A percentile compares a stretch with the other conserved stretches of the same genome.
Conservation (phyloP, 192 early-diverging fungal genomes). For the Coemansia guatemalensis region DNA sequence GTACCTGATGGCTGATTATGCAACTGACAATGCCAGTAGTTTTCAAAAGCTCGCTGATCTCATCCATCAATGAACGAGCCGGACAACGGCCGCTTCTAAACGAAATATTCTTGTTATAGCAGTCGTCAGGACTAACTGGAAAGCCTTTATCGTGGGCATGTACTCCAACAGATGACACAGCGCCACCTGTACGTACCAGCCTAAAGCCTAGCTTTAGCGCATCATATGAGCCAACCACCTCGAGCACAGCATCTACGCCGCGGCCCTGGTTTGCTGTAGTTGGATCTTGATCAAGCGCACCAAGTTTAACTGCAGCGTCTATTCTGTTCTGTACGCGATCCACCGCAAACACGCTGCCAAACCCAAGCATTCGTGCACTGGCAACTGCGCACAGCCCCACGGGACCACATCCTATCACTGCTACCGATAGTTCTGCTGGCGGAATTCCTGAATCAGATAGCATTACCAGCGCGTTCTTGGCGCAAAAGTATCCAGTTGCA, state of each 20-base stretch:
- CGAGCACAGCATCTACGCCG: slow-evolving; percentile 54
- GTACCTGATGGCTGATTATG: slow-evolving; percentile 51
- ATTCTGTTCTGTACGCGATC: slow-evolving; percentile 49
- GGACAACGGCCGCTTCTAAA: slow-evolving; percentile 58
- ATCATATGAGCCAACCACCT: slow-evolving; percentile 54
- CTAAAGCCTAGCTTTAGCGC: slow-evolving; percentile 51
- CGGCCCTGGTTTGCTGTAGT: slow-evolving; percentile 30
- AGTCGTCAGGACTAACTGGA: slow-evolving; percentile 55
- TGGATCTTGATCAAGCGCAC: slow-evolving; percentile 25
- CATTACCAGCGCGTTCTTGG: slow-evolving; percentile 48
- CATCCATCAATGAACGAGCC: slow-evolving; percentile 47
- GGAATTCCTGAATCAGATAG: slow-evolving; percentile 20
- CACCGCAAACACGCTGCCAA: slow-evolving; percentile 42
- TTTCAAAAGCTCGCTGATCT: slow-evolving; percentile 27
- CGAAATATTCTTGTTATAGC: slow-evolving; percentile 60
- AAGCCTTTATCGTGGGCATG: slow-evolving; percentile 52
- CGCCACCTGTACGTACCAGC: slow-evolving; percentile 54
- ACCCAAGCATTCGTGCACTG: slow-evolving; percentile 36
- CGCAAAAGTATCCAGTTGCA: slow-evolving; percentile 59
- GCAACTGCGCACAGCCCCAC: slow-evolving; percentile 56
- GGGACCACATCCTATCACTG: slow-evolving; percentile 59
- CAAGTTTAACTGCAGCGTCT: slow-evolving; percentile 40
- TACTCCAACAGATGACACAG: slow-evolving; percentile 58
- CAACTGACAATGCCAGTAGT: slow-evolving; percentile 33
- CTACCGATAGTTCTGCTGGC: slow-evolving; percentile 30